Evolutionary conservation across 2,329 filamentous ascomycete species (phyloP), one percentile per base, ranked within the genome.

Genomic region (Tolypocladium tropicale): DNA sequence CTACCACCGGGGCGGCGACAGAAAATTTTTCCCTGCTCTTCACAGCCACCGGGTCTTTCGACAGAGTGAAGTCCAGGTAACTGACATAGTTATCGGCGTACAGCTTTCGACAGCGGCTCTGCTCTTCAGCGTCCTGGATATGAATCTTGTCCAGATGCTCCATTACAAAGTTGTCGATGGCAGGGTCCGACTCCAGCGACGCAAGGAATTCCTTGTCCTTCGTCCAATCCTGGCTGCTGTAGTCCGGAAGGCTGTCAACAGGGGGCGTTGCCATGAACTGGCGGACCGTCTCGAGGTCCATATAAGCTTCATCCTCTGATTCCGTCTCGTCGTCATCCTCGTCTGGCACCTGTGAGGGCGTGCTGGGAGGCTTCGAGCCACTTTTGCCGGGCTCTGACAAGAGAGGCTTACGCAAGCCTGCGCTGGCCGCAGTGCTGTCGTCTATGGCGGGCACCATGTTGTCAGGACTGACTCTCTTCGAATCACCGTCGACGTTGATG

Each of bases 51-150:
- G 79, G 78, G 51, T 83, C 80, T 57, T 76, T 74, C 1, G 81
- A 83, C 58, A 75, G 67, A 9, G 81, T 83, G 57, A 81, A 84
- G 10, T 77, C 70, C 4, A 83, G 71, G 58, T 84, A 84, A 1
- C 65, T 64, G 39, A 74, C 68, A 58, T 83, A 84, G 10, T 75
- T 78, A 1, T 68, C 67, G 0, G 70, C 66, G 58, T 83, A 83
- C 2, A 67, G 60, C 41, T 72, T 65, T 52, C 71, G 74, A 37
- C 68, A 64, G 7, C 67, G 65, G 0, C 69, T 66, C 58, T 81
- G 76, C 36, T 75, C 70, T 0, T 64, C 61, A 2, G 63, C 58
- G 32, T 72, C 70, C 14, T 70, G 64, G 3, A 70, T 61, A 23
- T 72, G 67, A 21, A 78, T 68, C 4, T 76, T 72, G 30, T 71